Conservation (phyloP, 108 stramenopile species). For the Cyclotella kingstonii region DNA sequence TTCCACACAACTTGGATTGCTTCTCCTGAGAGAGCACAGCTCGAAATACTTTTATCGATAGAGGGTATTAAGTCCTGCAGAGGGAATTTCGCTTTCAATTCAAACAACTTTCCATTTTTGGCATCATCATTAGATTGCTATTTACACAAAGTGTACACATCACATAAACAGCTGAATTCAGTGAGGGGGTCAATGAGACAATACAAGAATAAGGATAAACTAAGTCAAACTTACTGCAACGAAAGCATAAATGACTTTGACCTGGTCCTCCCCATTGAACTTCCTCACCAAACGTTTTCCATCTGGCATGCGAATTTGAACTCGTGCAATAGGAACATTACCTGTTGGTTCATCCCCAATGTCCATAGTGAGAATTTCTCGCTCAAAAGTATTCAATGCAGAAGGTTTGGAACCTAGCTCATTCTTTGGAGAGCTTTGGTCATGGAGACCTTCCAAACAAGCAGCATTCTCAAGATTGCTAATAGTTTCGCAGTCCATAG, state of each 20-base stretch:
- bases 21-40: conserved; percentile 60
- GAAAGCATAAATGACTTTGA: conserved; percentile 73
- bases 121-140: conserved; percentile 52
- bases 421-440: background rate
- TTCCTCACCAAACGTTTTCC: conserved; percentile 74
- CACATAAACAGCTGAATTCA: conserved; percentile 1
- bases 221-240: conserved; percentile 56
- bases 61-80: conserved; percentile 67
- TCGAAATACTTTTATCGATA: conserved; percentile 65
- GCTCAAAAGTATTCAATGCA: conserved; percentile 23
- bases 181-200: too few species aligned
- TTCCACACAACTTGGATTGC: conserved; percentile 78
- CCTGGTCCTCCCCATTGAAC: conserved; percentile 51
- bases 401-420: conserved; percentile 34
- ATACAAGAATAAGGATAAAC: too few species aligned
- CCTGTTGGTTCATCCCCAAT: conserved; percentile 60
- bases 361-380: conserved; percentile 51
- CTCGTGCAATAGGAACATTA: conserved; percentile 46
- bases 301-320: conserved; percentile 84
- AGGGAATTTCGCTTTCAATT: conserved; percentile 79
- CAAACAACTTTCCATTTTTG: conserved; percentile 62
- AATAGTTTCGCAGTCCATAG: conserved; percentile 13
- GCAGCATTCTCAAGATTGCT: conserved; percentile 5
- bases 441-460: background rate
- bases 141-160: background rate